Evolutionary conservation across 2,329 filamentous ascomycete species (phyloP).

Genomic region (Colletotrichum chrysophilum): DNA sequence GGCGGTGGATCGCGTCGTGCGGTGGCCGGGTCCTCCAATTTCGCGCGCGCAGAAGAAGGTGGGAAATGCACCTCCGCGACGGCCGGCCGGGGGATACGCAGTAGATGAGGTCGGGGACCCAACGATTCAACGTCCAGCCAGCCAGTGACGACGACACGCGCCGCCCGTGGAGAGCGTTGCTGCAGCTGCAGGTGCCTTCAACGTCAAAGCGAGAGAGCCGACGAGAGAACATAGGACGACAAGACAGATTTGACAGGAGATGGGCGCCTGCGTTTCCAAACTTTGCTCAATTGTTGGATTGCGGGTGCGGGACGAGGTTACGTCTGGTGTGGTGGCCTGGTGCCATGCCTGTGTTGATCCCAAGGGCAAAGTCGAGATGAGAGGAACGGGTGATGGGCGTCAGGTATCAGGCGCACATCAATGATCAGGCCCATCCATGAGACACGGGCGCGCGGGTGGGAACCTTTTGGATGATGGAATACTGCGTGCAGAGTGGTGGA

Average conservation of each 20-base stretch:
- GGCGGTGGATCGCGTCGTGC: slow-evolving; percentile 1
- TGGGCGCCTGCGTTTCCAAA: slow-evolving; percentile 4
- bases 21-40: slow-evolving; percentile 15
- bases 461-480: not conserved
- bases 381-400: slow-evolving; percentile 20
- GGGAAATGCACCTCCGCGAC: slow-evolving; percentile 8
- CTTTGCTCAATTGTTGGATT: not conserved
- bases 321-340: not conserved
- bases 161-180: not conserved
- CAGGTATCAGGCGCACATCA: slow-evolving; percentile 12
- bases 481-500: not conserved
- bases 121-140: not conserved
- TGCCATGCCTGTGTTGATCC: slow-evolving; percentile 20
- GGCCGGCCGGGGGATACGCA: not conserved
- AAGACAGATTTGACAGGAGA: not conserved
- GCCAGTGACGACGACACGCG: not conserved
- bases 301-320: not conserved
- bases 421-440: slow-evolving; percentile 5
- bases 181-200: not conserved
- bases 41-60: slow-evolving; percentile 4
- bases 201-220: not conserved
- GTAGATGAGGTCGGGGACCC: not conserved
- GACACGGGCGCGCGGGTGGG: not conserved
- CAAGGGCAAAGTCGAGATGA: slow-evolving; percentile 7
- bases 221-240: not conserved